Evolutionary conservation across 2,329 filamentous ascomycete species (phyloP).

Genomic region (Neonectria hederae): DNA sequence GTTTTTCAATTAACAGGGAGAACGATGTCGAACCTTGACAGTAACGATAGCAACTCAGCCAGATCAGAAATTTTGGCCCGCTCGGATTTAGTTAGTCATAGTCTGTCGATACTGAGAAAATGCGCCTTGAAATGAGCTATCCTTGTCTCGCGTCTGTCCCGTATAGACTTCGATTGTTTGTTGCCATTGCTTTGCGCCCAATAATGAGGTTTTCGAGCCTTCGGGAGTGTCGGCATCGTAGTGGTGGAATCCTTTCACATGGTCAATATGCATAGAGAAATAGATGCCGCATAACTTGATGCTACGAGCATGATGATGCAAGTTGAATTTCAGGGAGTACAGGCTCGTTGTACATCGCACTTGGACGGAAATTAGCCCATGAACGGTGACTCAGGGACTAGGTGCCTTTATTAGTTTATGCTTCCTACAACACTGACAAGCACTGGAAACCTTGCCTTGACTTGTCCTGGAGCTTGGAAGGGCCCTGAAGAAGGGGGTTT

Average conservation of each 20-base stretch:
- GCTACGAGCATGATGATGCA: conserved; percentile 13
- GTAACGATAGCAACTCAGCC: conserved; percentile 21
- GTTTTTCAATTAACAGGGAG: conserved; percentile 45
- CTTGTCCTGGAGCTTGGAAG: background rate
- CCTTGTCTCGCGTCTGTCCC: background rate
- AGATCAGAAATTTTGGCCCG: background rate
- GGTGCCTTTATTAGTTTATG: conserved; percentile 13
- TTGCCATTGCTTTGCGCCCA: conserved; percentile 19
- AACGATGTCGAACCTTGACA: conserved; percentile 38
- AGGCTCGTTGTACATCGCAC: conserved; percentile 15
- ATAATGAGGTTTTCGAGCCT: conserved; percentile 28
- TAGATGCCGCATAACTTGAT: background rate
- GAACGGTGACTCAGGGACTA: background rate
- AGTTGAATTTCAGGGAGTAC: conserved; percentile 8
- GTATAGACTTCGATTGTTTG: background rate
- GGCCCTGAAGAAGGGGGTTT: background rate
- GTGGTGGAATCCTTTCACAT: conserved; percentile 29
- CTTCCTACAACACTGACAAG: conserved; percentile 10
- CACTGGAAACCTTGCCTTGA: conserved; percentile 8
- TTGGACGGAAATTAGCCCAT: background rate
- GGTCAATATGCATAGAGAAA: background rate
- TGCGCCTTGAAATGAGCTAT: background rate
- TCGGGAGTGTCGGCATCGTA: conserved; percentile 26
- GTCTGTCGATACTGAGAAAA: conserved; percentile 5
- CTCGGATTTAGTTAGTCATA: background rate